Base-by-base conservation (phyloP, 805 yeast species). In the Millerozyma miso region DNA sequence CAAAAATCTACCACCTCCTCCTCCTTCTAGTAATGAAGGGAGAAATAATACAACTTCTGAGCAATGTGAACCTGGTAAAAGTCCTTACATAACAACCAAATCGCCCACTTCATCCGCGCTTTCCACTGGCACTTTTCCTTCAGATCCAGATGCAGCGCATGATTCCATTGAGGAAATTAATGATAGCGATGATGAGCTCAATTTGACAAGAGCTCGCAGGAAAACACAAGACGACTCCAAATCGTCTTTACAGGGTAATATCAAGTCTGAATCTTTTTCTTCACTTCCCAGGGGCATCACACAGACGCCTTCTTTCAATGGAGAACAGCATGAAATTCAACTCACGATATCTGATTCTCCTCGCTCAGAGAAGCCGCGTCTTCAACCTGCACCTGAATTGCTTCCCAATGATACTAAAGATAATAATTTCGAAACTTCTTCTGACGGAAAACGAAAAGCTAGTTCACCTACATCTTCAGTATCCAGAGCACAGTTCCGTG, bases 121-220 rank as follows among this genome's bases (percentile, higher is more conserved):
- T 8, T 26, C 42, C 15, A 26, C 16, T 12, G 33, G 32, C 35
- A 32, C 17, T 19, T 33, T 19, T 13, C 17, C 41, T n/a, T 29
- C 33, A 3, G 16, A 14, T 18, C 20, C 32, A 15, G 44, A 20
- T n/a, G 20, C 37, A 10, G 59, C 53, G n/a, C 42, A 56, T 42
- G 67, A 62, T 26, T 64, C 67, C 3, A 69, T 70, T 39, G 75
- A 69, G 51, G 75, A 70, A 47, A 58, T 66, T 18, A 63, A 65
- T 43, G 71, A 67, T 48, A 56, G 65, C 19, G 74, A 69, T 45
- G 73, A 67, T 38, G 71, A 67, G 49, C 47, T 60, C 17, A 56
- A 50, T 13, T 20, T 32, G 43, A 37, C 42, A 32, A 33, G 31
- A 44, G 32, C 42, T 33, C 33, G 33, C 19, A 33, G 16, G 3